These are phyloP conservation scores for Blastocystis sp. DNA, from an alignment of 352 stramenopile genomes.

Conservation along the genomic window DNA sequence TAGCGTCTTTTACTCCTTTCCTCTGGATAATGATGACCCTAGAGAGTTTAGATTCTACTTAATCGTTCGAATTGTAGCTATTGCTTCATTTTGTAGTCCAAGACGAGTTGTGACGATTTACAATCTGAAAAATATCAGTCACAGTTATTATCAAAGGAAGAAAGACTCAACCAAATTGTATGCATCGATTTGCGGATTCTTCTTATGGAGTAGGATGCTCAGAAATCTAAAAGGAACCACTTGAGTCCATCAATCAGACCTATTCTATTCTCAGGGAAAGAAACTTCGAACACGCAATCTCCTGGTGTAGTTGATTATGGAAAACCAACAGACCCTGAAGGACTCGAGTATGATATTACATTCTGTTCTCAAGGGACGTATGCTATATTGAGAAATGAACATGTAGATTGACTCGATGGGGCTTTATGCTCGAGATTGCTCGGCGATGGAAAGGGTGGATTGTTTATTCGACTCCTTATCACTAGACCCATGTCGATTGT, in stretches of 20 bases:
- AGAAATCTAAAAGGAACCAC: background rate
- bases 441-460: background rate
- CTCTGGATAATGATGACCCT: too few relatives aligned
- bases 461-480: background rate
- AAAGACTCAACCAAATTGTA: too few relatives aligned
- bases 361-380: conserved; percentile 49
- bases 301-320: background rate
- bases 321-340: background rate
- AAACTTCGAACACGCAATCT: background rate
- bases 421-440: conserved; percentile 27
- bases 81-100: too few relatives aligned
- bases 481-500: conserved; percentile 39
- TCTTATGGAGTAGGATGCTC: background rate
- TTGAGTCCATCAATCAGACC: background rate
- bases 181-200: background rate
- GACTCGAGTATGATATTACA: conserved; percentile 10
- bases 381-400: background rate
- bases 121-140: too few relatives aligned
- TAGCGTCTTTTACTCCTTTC: too few relatives aligned
- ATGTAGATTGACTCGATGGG: conserved; percentile 2
- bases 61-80: too few relatives aligned
- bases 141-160: too few relatives aligned
- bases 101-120: too few relatives aligned
- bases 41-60: too few relatives aligned
- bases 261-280: background rate